Conservation (phyloP, 768 basidiomycete genomes). For the Tricholoma sp. region DNA sequence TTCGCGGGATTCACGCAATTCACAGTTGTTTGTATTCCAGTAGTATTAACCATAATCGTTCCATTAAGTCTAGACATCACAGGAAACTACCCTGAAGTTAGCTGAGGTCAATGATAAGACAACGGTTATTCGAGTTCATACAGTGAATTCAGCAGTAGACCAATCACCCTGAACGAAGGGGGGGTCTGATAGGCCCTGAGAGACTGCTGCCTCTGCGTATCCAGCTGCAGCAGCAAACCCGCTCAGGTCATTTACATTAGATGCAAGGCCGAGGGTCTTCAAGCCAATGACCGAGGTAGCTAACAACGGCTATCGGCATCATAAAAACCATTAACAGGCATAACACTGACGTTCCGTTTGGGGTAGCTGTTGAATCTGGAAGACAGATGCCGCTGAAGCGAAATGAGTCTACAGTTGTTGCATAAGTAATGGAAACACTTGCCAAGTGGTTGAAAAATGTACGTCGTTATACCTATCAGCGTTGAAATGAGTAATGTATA, state of each 20-base stretch:
- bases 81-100: conserved; percentile 32
- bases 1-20: conserved; percentile 41
- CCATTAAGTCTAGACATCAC: conserved; percentile 42
- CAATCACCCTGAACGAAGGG: conserved; percentile 49
- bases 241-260: conserved; percentile 38
- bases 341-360: conserved; percentile 17
- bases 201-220: conserved; percentile 40
- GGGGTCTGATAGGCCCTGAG: conserved; percentile 47
- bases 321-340: background rate
- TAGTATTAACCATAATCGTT: conserved; percentile 46
- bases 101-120: background rate
- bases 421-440: conserved; percentile 24
- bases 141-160: conserved; percentile 51
- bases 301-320: conserved; percentile 20
- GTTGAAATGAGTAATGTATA: conserved; percentile 49
- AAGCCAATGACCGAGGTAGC: conserved; percentile 31
- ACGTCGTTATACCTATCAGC: conserved; percentile 38
- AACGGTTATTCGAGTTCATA: conserved; percentile 15
- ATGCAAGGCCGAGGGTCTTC: conserved; percentile 39
- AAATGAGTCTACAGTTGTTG: background rate
- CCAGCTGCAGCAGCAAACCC: conserved; percentile 60
- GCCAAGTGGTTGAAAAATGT: conserved; percentile 56
- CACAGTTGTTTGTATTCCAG: conserved; percentile 40
- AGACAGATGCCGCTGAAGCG: conserved; percentile 36
- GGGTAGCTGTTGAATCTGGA: conserved; percentile 28